Conservation (phyloP, 2,329 filamentous ascomycete species). For the Fusarium ramigenum region DNA sequence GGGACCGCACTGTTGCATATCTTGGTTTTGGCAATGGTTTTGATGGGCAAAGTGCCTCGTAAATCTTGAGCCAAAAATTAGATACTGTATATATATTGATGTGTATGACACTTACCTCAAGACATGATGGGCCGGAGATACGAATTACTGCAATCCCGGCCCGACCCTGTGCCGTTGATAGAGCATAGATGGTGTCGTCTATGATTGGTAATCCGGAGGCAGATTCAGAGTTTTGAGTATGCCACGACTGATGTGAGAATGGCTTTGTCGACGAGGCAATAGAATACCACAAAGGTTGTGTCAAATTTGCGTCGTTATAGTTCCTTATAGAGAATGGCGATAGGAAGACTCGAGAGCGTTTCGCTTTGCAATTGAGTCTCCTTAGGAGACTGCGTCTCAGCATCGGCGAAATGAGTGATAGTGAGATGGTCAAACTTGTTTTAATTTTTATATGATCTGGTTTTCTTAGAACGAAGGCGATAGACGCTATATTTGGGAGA, state of each 20-base stretch:
- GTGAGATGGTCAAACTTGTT: background rate
- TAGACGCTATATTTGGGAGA: background rate
- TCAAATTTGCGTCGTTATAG: background rate
- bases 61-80: constrained; percentile 53
- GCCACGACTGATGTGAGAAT: constrained; percentile 23
- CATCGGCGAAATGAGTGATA: constrained; percentile 28
- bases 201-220: constrained; percentile 30
- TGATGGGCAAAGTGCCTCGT: constrained; percentile 59
- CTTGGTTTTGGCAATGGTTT: constrained; percentile 58
- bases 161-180: constrained; percentile 86
- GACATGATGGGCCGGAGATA: constrained; percentile 81
- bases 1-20: constrained; percentile 76
- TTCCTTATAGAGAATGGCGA: background rate
- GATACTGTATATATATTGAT: background rate
- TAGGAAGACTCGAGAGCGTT: constrained; percentile 3
- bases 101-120: constrained; percentile 60
- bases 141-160: constrained; percentile 92
- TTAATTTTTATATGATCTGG: background rate
- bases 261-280: background rate
- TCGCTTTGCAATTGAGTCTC: constrained; percentile 28
- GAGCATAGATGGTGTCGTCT: constrained; percentile 83
- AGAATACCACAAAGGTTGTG: background rate
- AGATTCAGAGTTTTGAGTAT: background rate
- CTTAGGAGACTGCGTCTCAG: constrained; percentile 37
- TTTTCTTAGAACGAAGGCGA: background rate